These are phyloP conservation scores for Paracorniculantispora psalliotae DNA, from an alignment of 2,329 filamentous ascomycete species.

Conservation along the genomic window DNA sequence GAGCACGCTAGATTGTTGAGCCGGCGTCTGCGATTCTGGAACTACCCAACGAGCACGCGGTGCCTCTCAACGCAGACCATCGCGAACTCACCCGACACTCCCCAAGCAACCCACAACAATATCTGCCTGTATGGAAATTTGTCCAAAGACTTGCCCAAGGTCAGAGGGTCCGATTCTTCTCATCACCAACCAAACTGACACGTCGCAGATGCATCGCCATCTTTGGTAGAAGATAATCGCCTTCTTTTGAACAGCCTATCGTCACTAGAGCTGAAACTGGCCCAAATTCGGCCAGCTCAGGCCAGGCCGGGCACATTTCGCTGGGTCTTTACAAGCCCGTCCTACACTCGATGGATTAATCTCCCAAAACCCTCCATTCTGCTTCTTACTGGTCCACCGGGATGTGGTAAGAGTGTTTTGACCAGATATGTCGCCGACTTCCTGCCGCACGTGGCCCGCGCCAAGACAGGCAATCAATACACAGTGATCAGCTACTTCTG, in stretches of 20 bases:
- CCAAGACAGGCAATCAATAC: neutral
- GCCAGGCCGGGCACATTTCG: neutral
- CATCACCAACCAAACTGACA: neutral
- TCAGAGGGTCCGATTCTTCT: neutral
- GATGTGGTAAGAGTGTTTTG: neutral
- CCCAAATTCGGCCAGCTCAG: neutral
- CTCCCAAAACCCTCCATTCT: neutral
- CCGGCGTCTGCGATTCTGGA: neutral
- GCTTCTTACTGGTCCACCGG: neutral
- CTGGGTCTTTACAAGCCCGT: neutral
- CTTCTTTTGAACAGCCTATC: neutral
- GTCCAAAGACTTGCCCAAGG: neutral
- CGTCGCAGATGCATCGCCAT: neutral
- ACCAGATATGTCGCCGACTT: slow-evolving; percentile 25
- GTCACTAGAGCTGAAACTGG: neutral
- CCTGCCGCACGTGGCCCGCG: slow-evolving; percentile 37
- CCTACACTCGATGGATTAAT: neutral
- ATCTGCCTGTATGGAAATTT: neutral
- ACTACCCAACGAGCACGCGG: neutral
- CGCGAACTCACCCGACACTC: neutral
- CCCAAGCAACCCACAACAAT: neutral
- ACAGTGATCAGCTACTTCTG: neutral
- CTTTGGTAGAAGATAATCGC: neutral
- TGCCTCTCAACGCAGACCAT: neutral
- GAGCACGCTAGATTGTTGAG: neutral